A percentile compares a stretch with the other conserved stretches of the same genome.
These are phyloP conservation scores for Saccharomyces hybrid DNA, from an alignment of 1,139 yeast species.

Conservation along the genomic window DNA sequence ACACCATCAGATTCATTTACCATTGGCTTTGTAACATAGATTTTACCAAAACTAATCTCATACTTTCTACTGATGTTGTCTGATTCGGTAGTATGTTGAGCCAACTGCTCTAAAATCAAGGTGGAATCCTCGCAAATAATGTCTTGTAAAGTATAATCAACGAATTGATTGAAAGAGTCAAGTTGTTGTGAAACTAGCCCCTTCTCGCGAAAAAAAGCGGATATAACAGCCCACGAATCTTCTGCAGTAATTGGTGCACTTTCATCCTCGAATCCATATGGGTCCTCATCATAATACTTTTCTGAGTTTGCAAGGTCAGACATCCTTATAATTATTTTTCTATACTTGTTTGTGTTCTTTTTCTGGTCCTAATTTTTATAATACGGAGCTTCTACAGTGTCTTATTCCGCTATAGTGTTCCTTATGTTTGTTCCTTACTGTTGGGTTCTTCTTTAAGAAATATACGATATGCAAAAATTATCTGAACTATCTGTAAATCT, in stretches of 20 bases:
- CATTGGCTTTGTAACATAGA: slow-evolving; percentile 91
- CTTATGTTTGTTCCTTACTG: neutral
- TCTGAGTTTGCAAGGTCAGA: slow-evolving; percentile 14
- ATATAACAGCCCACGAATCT: slow-evolving; percentile 98
- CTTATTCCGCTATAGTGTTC: neutral
- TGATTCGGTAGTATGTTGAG: slow-evolving; percentile 88
- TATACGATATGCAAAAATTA: neutral
- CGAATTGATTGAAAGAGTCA: slow-evolving; percentile 96
- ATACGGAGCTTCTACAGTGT: neutral
- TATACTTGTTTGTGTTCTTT: neutral
- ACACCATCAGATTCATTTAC: slow-evolving; percentile 99
- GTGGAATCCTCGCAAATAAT: slow-evolving; percentile 94
- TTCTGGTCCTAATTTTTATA: neutral
- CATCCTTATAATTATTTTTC: neutral
- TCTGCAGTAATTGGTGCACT: slow-evolving; percentile 83
- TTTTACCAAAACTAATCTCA: slow-evolving; percentile 94
- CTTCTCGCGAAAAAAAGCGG: slow-evolving; percentile 91
- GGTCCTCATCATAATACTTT: slow-evolving; percentile 42
- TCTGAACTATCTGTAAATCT: neutral
- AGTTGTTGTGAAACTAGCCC: slow-evolving; percentile 97
- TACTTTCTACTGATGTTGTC: slow-evolving; percentile 88
- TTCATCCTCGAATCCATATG: slow-evolving; percentile 57
- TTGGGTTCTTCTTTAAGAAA: neutral
- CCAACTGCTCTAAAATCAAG: slow-evolving; percentile 92
- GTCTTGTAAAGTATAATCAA: slow-evolving; percentile 93